Base-by-base conservation (phyloP, 306 rosid species). In the Biancaea sappan region DNA sequence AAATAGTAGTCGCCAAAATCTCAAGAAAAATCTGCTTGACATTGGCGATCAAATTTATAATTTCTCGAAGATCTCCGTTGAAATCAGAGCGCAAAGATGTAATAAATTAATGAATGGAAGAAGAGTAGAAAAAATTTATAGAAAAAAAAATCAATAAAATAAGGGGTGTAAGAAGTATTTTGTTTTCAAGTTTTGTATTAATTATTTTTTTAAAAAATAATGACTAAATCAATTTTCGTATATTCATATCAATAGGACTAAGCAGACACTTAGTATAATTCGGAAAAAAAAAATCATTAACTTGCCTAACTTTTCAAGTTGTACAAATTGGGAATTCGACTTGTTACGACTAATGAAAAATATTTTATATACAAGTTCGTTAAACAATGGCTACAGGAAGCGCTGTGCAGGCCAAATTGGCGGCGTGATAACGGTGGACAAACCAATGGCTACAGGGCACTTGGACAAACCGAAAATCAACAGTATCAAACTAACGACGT, bases 401-500 rank as follows among this genome's bases (percentile, higher is more conserved):
- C 2, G 47, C 47, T 41, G 47, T 41, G 47, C 13, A 13, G 48
- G 18, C 16, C 48, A 13, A 43, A 43, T 43, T 43, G n/a, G 1
- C 48, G 18, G 5, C 48, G 48, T 43, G 48, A 43, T 43, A 12
- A 43, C 48, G 18, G 48, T 43, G 48, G 48, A 1, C n/a, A n/a
- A n/a, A n/a, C n/a, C n/a, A n/a, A n/a, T n/a, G n/a, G n/a, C n/a
- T n/a, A n/a, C n/a, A n/a, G n/a, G n/a, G n/a, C n/a, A n/a, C n/a
- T n/a, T 1, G 21, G 2, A 15, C 0, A 18, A 63, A 5, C 22
- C 19, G 14, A 35, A 35, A 74, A 15, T 16, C 2, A 5, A 54
- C 15, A 2, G 14, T 24, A 50, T 1, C 22, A 19, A 67, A 25
- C 14, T 57, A 56, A 68, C 79, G 73, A 67, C 75, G 84, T 79